Base-by-base conservation (phyloP, 2,329 filamentous ascomycete species). In the Alternaria triticimaculans region DNA sequence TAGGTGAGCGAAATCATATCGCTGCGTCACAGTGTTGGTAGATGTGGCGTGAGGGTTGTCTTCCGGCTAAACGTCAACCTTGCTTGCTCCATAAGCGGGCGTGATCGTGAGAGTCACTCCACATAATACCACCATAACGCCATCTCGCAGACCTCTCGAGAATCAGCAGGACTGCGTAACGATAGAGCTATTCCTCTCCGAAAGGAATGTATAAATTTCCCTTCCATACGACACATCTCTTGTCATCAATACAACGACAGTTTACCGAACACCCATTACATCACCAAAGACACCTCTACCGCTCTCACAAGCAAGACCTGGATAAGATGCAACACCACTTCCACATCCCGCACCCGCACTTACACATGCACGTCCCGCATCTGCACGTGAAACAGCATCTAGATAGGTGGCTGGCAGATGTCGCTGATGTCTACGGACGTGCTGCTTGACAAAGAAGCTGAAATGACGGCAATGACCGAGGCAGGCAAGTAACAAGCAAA, bases 391-490 rank as follows among this genome's bases (percentile, higher is more conserved):
- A 48, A 45, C 59, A 48, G 18, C 54, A 49, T 44, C 37, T 58
- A n/a, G 59, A 58, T 41, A 55, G 43, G 46, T 62, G 59, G 59
- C 54, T 62, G 26, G 54, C 26, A 25, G 59, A 58, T 41, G 54
- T 62, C 20, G 59, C 59, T 50, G 59, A 62, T 21, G 59, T 58
- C 14, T 51, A 58, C 23, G 26, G 54, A 28, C 54, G 54, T 28
- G 54, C 54, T 45, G 59, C 46, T 33, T 62, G 37, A 62, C 43
- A 33, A 51, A 43, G 26, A 12, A 33, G 18, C 20, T 14, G 18
- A 18, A 51, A 28, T 33, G 11, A 12, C 15, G 21, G 18, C 9
- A 41, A 54, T 18, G 14, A n/a, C 28, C 50, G n/a, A 23, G 21
- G 30, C 30, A 43, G 50, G 33, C n/a, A 41, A 4, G 50, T 20